Conservation (phyloP, 1,139 yeast species). For the Protomyces lactucae-debilis region DNA sequence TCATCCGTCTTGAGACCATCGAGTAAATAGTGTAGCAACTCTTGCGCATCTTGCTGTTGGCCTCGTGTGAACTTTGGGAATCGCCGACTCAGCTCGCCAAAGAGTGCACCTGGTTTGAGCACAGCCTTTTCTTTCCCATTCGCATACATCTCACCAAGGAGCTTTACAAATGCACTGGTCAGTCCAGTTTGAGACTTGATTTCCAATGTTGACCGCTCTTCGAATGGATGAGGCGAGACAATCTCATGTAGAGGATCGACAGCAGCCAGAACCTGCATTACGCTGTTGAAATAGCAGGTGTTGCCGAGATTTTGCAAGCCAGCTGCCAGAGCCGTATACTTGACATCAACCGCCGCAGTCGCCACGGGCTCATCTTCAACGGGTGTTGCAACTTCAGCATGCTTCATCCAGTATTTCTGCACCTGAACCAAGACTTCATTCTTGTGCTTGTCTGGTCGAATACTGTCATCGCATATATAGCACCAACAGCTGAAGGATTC, state of each 20-base stretch:
- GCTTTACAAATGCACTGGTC: conserved; percentile 22
- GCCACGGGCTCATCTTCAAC: neutral
- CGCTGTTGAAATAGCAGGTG: conserved; percentile 31
- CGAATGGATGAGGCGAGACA: conserved; percentile 22
- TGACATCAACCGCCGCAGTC: neutral
- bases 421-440: conserved; percentile 19
- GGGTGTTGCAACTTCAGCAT: conserved; percentile 5
- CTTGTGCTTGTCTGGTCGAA: conserved; percentile 7
- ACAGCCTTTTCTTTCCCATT: conserved; percentile 18
- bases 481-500: conserved; percentile 19
- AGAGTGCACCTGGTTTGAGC: conserved; percentile 22
- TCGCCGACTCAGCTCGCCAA: conserved; percentile 21
- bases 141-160: conserved; percentile 25
- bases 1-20: conserved; percentile 28
- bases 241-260: conserved; percentile 27
- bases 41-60: conserved; percentile 31
- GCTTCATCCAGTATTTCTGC: conserved; percentile 24
- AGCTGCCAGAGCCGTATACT: conserved; percentile 19
- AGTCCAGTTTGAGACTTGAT: conserved; percentile 17
- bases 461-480: conserved; percentile 20
- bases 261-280: conserved; percentile 28
- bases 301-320: conserved; percentile 30
- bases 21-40: conserved; percentile 26
- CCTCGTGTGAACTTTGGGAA: conserved; percentile 26
- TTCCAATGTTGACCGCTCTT: conserved; percentile 9